phyloP scores from a whole-genome alignment of 768 basidiomycete genomes.

The Lactarius deliciosus region DNA sequence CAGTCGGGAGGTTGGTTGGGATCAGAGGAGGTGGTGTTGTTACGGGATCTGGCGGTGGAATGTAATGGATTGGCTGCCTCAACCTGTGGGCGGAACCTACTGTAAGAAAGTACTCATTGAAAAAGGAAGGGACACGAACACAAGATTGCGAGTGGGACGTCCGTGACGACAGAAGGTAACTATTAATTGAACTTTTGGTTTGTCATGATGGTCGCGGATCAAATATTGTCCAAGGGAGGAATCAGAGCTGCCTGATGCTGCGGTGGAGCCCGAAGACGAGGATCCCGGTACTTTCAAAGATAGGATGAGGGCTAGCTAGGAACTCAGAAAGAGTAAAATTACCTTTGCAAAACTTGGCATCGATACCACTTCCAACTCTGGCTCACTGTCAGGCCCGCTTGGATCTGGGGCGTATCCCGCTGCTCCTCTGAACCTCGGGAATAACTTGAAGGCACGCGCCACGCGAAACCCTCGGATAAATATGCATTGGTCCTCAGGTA shows the following conservation, averaged over 20 bases:
- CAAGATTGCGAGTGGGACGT: slow-evolving; percentile 10
- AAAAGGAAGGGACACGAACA: slow-evolving; percentile 16
- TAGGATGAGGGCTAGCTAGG: background rate
- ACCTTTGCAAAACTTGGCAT: background rate
- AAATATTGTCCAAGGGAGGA: background rate
- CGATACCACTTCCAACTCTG: background rate
- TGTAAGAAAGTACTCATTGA: background rate
- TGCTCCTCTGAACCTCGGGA: background rate
- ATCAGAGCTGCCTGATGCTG: background rate
- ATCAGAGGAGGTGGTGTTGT: background rate
- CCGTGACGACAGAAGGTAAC: slow-evolving; percentile 19
- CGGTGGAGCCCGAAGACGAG: background rate
- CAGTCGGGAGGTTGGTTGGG: background rate
- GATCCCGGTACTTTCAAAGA: background rate
- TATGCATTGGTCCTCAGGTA: background rate
- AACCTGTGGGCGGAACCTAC: background rate
- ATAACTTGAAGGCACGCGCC: background rate
- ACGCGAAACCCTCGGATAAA: background rate
- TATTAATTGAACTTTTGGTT: slow-evolving; percentile 4
- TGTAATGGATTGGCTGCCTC: slow-evolving; percentile 4
- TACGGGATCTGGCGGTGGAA: background rate
- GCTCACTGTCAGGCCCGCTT: background rate
- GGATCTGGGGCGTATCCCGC: background rate
- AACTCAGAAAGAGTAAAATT: background rate
- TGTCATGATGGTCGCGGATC: too few relatives aligned